Base-by-base conservation (phyloP, 352 stramenopile genomes). In the Phytopythium chamaehyphon region DNA sequence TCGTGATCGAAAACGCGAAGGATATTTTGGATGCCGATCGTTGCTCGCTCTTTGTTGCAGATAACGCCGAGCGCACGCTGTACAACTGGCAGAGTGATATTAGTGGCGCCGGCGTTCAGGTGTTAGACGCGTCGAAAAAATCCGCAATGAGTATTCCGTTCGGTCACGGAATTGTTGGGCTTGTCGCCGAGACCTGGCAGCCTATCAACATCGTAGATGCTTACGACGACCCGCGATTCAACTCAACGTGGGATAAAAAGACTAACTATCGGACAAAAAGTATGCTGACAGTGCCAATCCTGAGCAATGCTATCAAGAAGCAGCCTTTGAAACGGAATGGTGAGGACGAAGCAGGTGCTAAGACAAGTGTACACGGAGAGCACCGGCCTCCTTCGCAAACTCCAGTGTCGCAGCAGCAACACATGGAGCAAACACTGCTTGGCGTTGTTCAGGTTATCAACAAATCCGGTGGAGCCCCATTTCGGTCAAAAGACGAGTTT, bases 391-490 rank as follows among this genome's bases (percentile, higher is more conserved):
- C 47, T 14, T 53, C 36, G 12, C 14, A 23, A 6, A 36, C 43
- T 19, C 47, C 47, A 3, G 47, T 44, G 1, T 36, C 47, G 8
- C 40, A 49, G 21, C 24, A 57, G 18, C 46, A 55, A 28, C 21
- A 53, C 38, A 55, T 14, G 28, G 59, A 78, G 1, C 67, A 80
- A 15, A 75, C 45, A 7, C 61, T 91, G 4, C 59, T 91, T 2
- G 81, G 81, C 21, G 81, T 91, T 9, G 77, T 91, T 2, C 81
- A 91, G 38, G 80, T 91, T 10, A 91, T 89, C 54, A 91, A 89
- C 61, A 91, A 91, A 36, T 86, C 81, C 0, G 77, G 81, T 18
- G 81, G 77, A 9, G 77, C 81, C 12, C 75, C 77, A 21, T 91
- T 91, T 60, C 79, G 76, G 16, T 59, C 76, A n/a, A 89, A 89